Evolutionary conservation across 169 alveolate species (phyloP).

Genomic region (Plasmodium sp.): DNA sequence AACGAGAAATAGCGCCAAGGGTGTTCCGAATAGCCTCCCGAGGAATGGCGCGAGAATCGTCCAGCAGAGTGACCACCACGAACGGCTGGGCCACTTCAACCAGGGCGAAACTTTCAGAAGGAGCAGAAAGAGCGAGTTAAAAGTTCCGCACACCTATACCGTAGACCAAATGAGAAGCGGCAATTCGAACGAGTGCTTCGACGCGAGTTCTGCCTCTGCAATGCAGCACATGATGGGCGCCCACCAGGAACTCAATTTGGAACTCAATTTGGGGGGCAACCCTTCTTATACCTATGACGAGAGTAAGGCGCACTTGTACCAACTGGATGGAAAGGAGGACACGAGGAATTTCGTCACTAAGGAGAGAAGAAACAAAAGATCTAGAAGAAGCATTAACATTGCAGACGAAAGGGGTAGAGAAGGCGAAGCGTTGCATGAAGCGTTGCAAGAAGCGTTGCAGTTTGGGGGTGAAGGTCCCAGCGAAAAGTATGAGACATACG

Average conservation of each 20-base stretch:
- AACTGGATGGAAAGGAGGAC: neutral
- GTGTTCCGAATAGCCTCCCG: neutral
- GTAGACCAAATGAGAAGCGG: neutral
- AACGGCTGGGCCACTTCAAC: neutral
- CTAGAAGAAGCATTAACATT: neutral
- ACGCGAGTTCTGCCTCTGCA: neutral
- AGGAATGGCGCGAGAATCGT: neutral
- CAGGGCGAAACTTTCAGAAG: neutral
- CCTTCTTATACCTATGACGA: neutral
- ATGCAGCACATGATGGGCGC: neutral
- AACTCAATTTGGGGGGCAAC: neutral
- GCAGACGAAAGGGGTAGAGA: neutral
- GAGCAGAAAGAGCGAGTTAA: neutral
- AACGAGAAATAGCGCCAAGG: neutral
- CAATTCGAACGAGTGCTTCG: constrained; percentile 7
- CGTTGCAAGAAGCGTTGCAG: neutral
- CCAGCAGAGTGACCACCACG: neutral
- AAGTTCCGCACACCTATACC: neutral
- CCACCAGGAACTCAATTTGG: neutral
- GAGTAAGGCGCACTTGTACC: neutral
- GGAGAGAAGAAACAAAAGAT: neutral
- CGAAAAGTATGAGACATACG: neutral
- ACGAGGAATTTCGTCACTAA: neutral
- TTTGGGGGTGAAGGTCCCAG: neutral
- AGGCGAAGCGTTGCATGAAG: neutral